Evolutionary conservation across 176 grass and related monocot genomes (phyloP).

Genomic region (Poa annua): DNA sequence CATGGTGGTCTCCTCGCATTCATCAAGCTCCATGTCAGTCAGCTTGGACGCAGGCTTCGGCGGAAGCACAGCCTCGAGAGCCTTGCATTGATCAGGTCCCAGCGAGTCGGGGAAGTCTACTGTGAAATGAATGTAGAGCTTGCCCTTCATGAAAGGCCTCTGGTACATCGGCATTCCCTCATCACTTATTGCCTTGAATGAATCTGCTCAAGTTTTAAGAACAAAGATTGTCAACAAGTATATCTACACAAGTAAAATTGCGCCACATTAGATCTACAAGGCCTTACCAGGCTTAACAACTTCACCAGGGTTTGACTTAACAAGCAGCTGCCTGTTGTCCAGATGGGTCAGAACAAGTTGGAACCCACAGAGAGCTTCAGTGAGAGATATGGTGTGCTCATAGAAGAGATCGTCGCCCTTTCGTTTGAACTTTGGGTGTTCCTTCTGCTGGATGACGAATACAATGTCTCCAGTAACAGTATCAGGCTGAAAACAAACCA

Average conservation of each 20-base stretch:
- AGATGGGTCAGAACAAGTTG: constrained; percentile 93
- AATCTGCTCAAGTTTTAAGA: constrained; percentile 50
- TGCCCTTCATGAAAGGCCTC: constrained; percentile 97
- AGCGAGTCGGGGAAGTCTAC: constrained; percentile 84
- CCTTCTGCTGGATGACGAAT: constrained; percentile 90
- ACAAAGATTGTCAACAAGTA: constrained; percentile 28
- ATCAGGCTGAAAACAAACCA: constrained; percentile 69
- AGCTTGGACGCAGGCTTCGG: constrained; percentile 56
- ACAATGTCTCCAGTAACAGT: constrained; percentile 94
- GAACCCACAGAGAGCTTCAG: constrained; percentile 91
- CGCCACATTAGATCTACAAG: background rate
- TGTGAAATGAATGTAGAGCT: constrained; percentile 90
- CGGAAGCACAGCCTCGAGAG: constrained; percentile 78
- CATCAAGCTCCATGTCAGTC: constrained; percentile 94
- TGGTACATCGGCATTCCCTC: constrained; percentile 95
- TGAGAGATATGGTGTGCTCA: constrained; percentile 86
- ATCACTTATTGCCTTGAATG: constrained; percentile 94
- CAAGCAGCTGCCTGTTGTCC: constrained; percentile 89
- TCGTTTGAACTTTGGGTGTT: constrained; percentile 88
- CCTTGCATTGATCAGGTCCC: constrained; percentile 73
- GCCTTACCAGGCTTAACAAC: constrained; percentile 88
- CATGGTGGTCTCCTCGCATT: constrained; percentile 89
- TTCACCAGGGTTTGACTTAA: constrained; percentile 89
- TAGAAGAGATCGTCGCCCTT: constrained; percentile 97
- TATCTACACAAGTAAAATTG: background rate